A percentile compares a stretch with the other conserved stretches of the same genome.
These are phyloP conservation scores for Lactarius trivialis DNA, from an alignment of 768 basidiomycete genomes.

Conservation along the genomic window DNA sequence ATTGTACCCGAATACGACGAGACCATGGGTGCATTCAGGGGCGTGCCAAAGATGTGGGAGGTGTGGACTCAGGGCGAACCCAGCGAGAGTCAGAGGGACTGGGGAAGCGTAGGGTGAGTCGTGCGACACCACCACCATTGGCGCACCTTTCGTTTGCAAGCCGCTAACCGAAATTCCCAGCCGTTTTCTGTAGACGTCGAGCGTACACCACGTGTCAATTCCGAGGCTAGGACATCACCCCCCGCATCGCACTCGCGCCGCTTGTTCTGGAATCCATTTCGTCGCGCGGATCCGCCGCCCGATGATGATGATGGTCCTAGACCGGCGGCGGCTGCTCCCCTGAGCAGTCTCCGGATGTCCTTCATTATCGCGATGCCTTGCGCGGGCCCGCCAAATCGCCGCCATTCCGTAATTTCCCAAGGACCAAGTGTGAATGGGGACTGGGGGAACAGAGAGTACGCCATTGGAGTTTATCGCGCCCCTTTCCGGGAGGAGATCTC, in stretches of 20 bases:
- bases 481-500: constrained; percentile 6
- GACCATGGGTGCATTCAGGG: not conserved
- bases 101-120: constrained; percentile 11
- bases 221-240: not conserved
- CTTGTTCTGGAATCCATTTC: not conserved
- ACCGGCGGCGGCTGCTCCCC: not conserved
- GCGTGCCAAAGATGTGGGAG: constrained; percentile 14
- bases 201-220: not conserved
- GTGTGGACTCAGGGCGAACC: constrained; percentile 12
- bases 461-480: constrained; percentile 17
- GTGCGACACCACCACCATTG: not conserved
- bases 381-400: not conserved
- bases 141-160: not conserved
- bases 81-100: not conserved
- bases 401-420: constrained; percentile 7
- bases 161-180: no score
- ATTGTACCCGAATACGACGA: not conserved
- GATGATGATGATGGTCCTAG: not conserved
- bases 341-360: not conserved
- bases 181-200: constrained; percentile 6
- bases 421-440: not conserved
- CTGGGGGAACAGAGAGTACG: constrained; percentile 16
- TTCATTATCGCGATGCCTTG: constrained; percentile 21
- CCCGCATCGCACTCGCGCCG: not conserved
- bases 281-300: not conserved